Evolutionary conservation across 1,284 basidiomycete species (phyloP), one percentile per base, ranked within the genome.

Genomic region (Singerocomus inundabilis): DNA sequence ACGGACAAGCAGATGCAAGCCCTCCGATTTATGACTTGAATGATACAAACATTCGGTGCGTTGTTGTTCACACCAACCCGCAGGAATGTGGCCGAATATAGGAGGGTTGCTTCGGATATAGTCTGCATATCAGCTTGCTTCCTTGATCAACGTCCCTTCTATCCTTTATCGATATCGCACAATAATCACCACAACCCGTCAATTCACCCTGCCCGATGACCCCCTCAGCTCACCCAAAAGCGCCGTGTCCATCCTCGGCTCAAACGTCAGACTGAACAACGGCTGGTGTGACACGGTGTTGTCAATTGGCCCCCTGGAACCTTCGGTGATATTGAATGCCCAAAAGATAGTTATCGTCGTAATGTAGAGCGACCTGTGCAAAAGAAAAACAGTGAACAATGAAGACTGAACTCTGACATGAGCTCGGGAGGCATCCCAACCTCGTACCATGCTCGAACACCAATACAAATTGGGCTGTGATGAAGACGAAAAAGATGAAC

Each of bases 331-430:
- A 0, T 58, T 70, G 67, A 85, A 85, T 0, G 81, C 75, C 81
- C 82, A 85, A n/a, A 81, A 71, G 1, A 80, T 62, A 11, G 82
- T 68, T 0, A 81, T 80, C 0, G 79, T 73, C 53, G 81, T 83
- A 42, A 85, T 69, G 54, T 78, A 81, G 4, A 84, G 68, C 1
- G 82, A 84, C 18, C 80, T 79, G 15, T 1, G 5, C 8, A 29
- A 29, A 11, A 11, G 28, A 29, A 11, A 2, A 4, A 21, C 28
- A 29, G 28, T 11, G 28, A 11, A 29, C 3, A 29, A 11, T 29
- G 28, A 29, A 5, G 6, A 8, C 6, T 29, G 28, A 11, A 11
- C 5, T 40, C 6, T 56, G 47, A n/a, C 5, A 32, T 10, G 5
- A 1, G 16, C 12, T 15, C 5, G n/a, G 16, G 4, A 29, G 11